A percentile compares a stretch with the other conserved stretches of the same genome.
These are phyloP conservation scores for Stenogyne calaminthoides DNA, from an alignment of 305 asterid species.

Conservation along the genomic window DNA sequence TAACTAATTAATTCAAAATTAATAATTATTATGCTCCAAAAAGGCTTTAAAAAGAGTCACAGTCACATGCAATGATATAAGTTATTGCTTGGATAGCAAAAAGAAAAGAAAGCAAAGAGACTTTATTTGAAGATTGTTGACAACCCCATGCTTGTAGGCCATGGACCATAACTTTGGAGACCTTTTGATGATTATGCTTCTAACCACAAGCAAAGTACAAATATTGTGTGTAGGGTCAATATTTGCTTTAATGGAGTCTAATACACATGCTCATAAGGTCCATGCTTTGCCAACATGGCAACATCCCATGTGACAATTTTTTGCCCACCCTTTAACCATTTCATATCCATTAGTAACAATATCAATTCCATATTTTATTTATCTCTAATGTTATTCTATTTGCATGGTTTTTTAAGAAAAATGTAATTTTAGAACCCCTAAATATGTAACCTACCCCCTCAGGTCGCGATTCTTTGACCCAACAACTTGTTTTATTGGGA, in stretches of 20 bases:
- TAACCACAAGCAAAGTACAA: conserved; percentile 51
- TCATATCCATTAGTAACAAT: conserved; percentile 2
- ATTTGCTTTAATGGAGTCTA: conserved; percentile 24
- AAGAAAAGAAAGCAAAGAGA: conserved; percentile 6
- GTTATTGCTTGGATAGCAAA: conserved; percentile 24
- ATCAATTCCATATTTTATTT: background rate
- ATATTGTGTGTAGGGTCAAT: conserved; percentile 34
- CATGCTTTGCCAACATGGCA: conserved; percentile 48
- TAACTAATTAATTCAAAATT: background rate
- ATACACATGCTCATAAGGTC: conserved; percentile 42
- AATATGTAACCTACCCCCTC: no score
- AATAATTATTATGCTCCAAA: background rate
- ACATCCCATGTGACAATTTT: conserved; percentile 50
- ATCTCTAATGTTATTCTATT: background rate
- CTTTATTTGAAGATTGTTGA: background rate
- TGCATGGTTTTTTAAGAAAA: background rate
- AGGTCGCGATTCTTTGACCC: no score
- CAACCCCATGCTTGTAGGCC: conserved; percentile 46
- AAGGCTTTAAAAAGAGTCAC: background rate
- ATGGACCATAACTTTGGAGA: conserved; percentile 32
- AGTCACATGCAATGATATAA: conserved; percentile 6
- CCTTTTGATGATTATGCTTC: conserved; percentile 34
- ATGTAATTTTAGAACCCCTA: no score
- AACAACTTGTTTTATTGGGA: no score
- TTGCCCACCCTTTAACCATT: conserved; percentile 13